Evolutionary conservation across 768 basidiomycete genomes (phyloP), one percentile per base, ranked within the genome.

Genomic region (Tricholoma saponaceum): DNA sequence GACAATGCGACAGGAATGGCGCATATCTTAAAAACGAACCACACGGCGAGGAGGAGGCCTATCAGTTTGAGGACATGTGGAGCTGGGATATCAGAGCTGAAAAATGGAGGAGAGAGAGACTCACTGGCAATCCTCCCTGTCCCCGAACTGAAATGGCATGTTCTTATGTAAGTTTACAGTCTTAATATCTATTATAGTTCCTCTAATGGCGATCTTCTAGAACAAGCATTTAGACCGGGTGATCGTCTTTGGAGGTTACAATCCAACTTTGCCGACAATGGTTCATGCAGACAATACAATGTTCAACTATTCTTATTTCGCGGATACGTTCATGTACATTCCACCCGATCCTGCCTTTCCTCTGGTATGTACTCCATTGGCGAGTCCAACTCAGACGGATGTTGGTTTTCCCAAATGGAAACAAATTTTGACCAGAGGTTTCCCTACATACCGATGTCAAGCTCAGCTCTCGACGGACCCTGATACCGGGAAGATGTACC

Each of bases 191-290:
- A n/a, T n/a, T n/a, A n/a, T n/a, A n/a, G n/a, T n/a, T n/a, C n/a
- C n/a, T n/a, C n/a, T n/a, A n/a, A n/a, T n/a, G n/a, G n/a, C n/a
- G n/a, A n/a, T 4, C 25, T 6, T 1, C 55, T 72, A 75, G 74
- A 74, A 76, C 12, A 64, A 60, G 23, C n/a, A n/a, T n/a, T 63
- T 76, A 26, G 67, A 74, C 59, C 68, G 72, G 41, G 70, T 71
- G 9, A 62, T 78, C 55, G 56, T 74, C 2, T 78, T 72, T 51
- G 76, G 75, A n/a, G 76, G 78, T 1, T 77, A 76, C 62, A 72
- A 66, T 51, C 68, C 75, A 26, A 26, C 54, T 30, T 28, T 72
- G 10, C 67, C 69, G 5, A 71, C 69, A 3, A 43, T 53, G 52
- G 59, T 58, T 50, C 16, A 56, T 10, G 58, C 65, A 0, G 47